A percentile compares a stretch with the other conserved stretches of the same genome.
Evolutionary conservation across 2,329 filamentous ascomycete genomes (phyloP).

Genomic region (Penicillium sp.): DNA sequence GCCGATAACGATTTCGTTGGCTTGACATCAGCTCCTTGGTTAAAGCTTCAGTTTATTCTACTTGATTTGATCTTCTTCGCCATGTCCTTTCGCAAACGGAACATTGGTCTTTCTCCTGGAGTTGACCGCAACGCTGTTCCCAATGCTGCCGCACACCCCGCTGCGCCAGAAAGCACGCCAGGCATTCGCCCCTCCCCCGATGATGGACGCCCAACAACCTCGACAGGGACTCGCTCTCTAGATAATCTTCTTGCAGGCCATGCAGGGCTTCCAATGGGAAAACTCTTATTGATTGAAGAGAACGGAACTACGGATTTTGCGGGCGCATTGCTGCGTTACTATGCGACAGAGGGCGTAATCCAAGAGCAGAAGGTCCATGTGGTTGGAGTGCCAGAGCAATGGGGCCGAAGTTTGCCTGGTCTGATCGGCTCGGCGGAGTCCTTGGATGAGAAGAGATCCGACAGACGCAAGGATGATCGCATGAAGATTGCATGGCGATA

Average conservation of each 20-base stretch:
- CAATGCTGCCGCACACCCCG: constrained; percentile 28
- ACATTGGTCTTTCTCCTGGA: constrained; percentile 54
- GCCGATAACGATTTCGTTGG: constrained; percentile 22
- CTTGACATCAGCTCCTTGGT: constrained; percentile 2
- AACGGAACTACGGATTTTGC: constrained; percentile 92
- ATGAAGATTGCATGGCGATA: constrained; percentile 99
- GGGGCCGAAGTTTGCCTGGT: constrained; percentile 81
- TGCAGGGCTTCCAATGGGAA: constrained; percentile 77
- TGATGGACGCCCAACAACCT: constrained; percentile 83
- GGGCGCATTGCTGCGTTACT: constrained; percentile 79
- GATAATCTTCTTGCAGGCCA: constrained; percentile 85
- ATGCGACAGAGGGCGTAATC: constrained; percentile 86
- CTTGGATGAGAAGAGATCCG: constrained; percentile 42
- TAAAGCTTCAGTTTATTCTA: neutral
- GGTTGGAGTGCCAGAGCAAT: constrained; percentile 73
- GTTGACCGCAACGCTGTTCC: constrained; percentile 32
- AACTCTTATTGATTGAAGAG: constrained; percentile 77
- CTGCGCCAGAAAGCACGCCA: constrained; percentile 35
- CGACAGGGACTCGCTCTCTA: constrained; percentile 82
- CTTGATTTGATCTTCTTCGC: constrained; percentile 5
- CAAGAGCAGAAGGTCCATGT: constrained; percentile 89
- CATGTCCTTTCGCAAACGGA: constrained; percentile 70
- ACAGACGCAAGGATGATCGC: constrained; percentile 59
- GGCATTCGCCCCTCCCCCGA: constrained; percentile 80
- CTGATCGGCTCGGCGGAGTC: constrained; percentile 54